Percentiles rank a stretch among this genome's conserved stretches.
These are phyloP conservation scores for Adansonia madagascariensis DNA, from an alignment of 441 rosid species.

Conservation along the genomic window DNA sequence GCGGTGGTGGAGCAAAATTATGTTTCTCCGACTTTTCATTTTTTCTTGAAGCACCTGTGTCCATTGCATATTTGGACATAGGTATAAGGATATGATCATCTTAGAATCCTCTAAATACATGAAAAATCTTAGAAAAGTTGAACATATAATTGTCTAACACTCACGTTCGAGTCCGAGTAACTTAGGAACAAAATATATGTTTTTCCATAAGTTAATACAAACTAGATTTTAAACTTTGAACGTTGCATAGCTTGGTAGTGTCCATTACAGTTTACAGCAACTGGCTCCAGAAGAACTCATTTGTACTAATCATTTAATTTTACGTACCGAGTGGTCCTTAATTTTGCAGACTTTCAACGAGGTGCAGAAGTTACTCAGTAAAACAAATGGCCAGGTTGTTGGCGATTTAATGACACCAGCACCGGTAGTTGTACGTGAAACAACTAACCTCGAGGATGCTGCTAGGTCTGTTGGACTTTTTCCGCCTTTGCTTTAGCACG, in stretches of 20 bases:
- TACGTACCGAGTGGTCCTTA: background rate
- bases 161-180: no score
- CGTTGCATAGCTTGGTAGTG: background rate
- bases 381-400: slow-evolving; percentile 81
- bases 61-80: no score
- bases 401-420: slow-evolving; percentile 89
- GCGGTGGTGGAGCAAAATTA: no score
- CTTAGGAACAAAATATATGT: no score
- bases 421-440: slow-evolving; percentile 71
- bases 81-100: no score
- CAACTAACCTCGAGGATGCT: slow-evolving; percentile 88
- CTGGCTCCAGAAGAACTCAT: background rate
- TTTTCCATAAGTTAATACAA: no score
- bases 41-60: no score
- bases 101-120: no score
- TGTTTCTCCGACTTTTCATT: no score
- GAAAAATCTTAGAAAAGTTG: no score
- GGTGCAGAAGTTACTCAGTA: slow-evolving; percentile 78
- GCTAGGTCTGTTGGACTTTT: slow-evolving; percentile 56
- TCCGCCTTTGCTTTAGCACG: background rate
- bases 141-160: no score
- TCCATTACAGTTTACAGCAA: background rate
- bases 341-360: slow-evolving; percentile 81
- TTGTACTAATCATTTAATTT: background rate
- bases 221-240: no score